A percentile compares a stretch with the other conserved stretches of the same genome.
Conservation (phyloP, 441 rosid genomes). For the Corymbia citriodora region DNA sequence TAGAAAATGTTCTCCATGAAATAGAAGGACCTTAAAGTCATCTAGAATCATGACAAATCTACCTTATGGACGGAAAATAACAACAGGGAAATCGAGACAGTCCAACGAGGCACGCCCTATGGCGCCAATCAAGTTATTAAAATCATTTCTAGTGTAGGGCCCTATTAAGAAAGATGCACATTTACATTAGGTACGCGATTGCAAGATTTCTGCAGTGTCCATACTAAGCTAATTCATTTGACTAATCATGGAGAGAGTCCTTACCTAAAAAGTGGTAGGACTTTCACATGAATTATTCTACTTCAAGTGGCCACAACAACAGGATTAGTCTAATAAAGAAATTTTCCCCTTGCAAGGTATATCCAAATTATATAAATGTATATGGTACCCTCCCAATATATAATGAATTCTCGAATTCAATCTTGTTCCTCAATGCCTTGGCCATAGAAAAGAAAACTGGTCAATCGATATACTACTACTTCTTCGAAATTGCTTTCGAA, state of each 20-base stretch:
- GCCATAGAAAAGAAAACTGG: background rate
- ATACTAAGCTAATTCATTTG: background rate
- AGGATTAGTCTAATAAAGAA: background rate
- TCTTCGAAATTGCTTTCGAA: background rate
- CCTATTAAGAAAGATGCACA: background rate
- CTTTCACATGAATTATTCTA: background rate
- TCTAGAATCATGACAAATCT: background rate
- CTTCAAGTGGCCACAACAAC: background rate
- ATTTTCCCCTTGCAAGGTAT: background rate
- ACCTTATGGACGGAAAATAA: background rate
- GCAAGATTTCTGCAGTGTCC: background rate
- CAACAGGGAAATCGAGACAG: background rate
- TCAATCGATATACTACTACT: background rate
- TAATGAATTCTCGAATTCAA: background rate
- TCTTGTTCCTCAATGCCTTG: background rate
- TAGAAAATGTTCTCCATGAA: background rate
- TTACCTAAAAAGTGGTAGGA: background rate
- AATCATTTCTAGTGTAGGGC: background rate
- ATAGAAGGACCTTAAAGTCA: background rate
- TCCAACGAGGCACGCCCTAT: background rate
- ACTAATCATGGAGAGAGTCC: background rate
- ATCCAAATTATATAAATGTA: background rate
- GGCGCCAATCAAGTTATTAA: background rate
- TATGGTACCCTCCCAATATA: background rate
- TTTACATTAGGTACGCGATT: background rate